Base-by-base conservation (phyloP, 768 basidiomycete species). In the Kwoniella pini region DNA sequence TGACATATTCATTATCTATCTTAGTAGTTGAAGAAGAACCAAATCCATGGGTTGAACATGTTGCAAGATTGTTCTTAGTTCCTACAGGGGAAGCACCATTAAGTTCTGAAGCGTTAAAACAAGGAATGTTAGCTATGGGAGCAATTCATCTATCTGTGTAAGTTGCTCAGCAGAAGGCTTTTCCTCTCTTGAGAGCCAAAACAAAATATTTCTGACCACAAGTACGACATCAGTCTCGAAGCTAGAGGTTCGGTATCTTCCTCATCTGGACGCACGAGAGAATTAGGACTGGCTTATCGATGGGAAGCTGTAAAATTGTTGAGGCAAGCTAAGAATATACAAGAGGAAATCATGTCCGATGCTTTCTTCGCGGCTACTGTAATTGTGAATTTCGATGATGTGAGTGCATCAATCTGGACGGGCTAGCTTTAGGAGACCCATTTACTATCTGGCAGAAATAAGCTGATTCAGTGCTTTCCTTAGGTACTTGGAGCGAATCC, bases 31-130 rank as follows among this genome's bases (percentile, higher is more conserved):
- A 51, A 15, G 61, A 62, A 21, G 61, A 57, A 19, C 45, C 31
- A 5, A 62, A 62, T 24, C 61, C 61, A 27, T 62, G 61, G 61
- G 55, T 62, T 12, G 48, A 62, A 13, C 55, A 62, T 52, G 54
- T 62, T 11, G 48, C 61, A 4, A 22, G 52, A 13, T 15, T 62
- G 27, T 57, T 62, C 36, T 39, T 62, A 0, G 56, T 62, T 24
- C 61, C 61, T 2, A 27, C 46, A 2, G 55, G 52, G 3, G 50
- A 43, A 24, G 39, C 49, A 12, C 54, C 55, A 0, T 17, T 56
- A 19, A 62, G 61, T 24, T 30, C 45, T 4, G 54, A 56, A 33
- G 54, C 54, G 22, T 31, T 62, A 5, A 55, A 56, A 24, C 44
- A 57, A 19, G 55, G 52, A 2, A 62, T 62, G 61, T 24, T 62